These are phyloP conservation scores for Tuctoria greenei DNA, from an alignment of 176 grass and related monocot species.

Conservation along the genomic window DNA sequence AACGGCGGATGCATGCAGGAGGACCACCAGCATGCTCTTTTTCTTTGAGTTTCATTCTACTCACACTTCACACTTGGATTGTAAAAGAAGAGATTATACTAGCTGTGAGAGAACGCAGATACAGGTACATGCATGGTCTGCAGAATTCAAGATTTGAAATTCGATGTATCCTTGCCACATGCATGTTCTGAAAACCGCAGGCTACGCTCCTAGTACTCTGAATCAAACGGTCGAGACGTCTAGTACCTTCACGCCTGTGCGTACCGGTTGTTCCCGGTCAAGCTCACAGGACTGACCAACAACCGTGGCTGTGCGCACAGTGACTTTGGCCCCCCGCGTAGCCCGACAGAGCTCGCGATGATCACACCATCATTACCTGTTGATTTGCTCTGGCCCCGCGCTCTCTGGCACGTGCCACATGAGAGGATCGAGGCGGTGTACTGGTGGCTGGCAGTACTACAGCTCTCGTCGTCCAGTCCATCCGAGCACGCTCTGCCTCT, in stretches of 20 bases:
- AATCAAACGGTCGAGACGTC: constrained; percentile 16
- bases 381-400: constrained; percentile 43
- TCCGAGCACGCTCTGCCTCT: constrained; percentile 1
- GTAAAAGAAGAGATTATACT: too few species aligned
- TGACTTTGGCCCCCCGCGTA: constrained; percentile 21
- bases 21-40: too few species aligned
- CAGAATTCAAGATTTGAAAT: constrained; percentile 12
- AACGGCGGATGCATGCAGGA: not conserved
- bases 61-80: too few species aligned
- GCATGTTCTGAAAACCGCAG: not conserved
- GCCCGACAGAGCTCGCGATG: constrained; percentile 43
- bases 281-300: constrained; percentile 34
- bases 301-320: constrained; percentile 1
- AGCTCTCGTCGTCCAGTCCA: not conserved
- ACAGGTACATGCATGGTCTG: not conserved
- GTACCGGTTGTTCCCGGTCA: constrained; percentile 40
- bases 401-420: constrained; percentile 46
- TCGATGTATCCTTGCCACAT: not conserved
- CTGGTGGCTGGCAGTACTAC: not conserved
- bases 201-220: not conserved
- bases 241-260: not conserved
- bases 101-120: too few species aligned
- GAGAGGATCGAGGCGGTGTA: not conserved
- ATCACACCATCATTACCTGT: constrained; percentile 59
- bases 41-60: too few species aligned